Base-by-base conservation (phyloP, 768 basidiomycete species). In the Hericium rajendrae region DNA sequence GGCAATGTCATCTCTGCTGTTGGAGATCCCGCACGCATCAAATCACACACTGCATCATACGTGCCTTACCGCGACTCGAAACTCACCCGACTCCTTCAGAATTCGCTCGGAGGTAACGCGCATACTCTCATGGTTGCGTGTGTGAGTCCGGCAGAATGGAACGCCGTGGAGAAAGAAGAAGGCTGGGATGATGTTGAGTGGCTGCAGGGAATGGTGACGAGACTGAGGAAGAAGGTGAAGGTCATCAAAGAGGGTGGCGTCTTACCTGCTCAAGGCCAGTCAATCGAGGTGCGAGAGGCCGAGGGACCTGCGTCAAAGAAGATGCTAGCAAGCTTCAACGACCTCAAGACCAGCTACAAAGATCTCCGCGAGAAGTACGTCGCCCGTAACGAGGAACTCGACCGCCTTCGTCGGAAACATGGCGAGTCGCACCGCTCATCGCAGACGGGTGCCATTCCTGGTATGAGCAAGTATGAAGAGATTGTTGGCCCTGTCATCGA, bases 51-150 rank as follows among this genome's bases (percentile, higher is more conserved):
- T 22, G 85, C 85, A 18, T 84, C 88, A 16, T 93, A 99, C 72
- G 79, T 99, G 57, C 97, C 97, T 11, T 99, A 99, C 70, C 92
- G 97, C 52, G 97, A 98, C 72, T 97, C 94, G 12, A 99, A 98
- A 71, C 87, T 98, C 65, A 98, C 95, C 4, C 88, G 95, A 39
- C 81, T 97, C 49, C 76, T 97, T 3, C 93, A 97, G 85, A 94
- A 97, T 70, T 95, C 93, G 10, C 81, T 99, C 11, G 97, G 97
- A 39, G 97, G 97, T 48, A 99, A 98, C 72, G 88, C 95, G 1
- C 90, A 95, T 65, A 98, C 97, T 11, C 84, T 97, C 64, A 99
- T 99, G 97, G 92, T 99, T 61, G 97, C 97, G 16, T 99, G 95
- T 69, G 91, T 97, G 60, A 94, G 92, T 64, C 88, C 92, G 13